Percentiles rank a stretch among this genome's conserved stretches.
phyloP scores from a whole-genome alignment of 257 asterid genomes.

The Nicotiana tomentosiformis region DNA sequence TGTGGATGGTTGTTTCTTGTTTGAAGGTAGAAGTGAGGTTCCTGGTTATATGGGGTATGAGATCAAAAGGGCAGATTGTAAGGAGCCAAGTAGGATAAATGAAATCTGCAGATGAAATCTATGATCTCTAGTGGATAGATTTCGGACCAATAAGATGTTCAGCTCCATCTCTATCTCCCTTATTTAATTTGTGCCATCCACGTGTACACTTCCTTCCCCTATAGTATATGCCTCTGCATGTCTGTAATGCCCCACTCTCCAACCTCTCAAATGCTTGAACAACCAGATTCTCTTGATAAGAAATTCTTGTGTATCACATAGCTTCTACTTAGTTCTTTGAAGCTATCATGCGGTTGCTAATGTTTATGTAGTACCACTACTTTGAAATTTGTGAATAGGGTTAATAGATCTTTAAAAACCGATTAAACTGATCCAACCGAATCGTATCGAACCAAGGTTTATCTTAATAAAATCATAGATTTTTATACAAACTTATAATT shows the following conservation, averaged over 20 bases:
- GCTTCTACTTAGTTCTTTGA: too few species aligned
- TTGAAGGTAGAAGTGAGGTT: slow-evolving; percentile 12
- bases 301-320: too few species aligned
- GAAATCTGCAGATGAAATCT: slow-evolving; percentile 29
- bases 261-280: background rate
- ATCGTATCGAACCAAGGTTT: too few species aligned
- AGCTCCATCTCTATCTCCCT: background rate
- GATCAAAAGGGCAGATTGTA: slow-evolving; percentile 22
- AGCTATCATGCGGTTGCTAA: too few species aligned
- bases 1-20: background rate
- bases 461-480: too few species aligned
- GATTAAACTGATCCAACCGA: too few species aligned
- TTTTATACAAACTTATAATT: too few species aligned
- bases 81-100: slow-evolving; percentile 57
- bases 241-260: background rate
- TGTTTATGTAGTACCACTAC: too few species aligned
- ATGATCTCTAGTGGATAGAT: slow-evolving; percentile 9
- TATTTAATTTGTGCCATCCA: background rate
- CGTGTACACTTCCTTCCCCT: background rate
- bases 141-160: slow-evolving; percentile 11
- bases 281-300: too few species aligned
- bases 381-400: too few species aligned
- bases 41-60: background rate
- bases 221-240: background rate
- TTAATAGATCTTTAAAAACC: too few species aligned